Base-by-base conservation (phyloP, 2,329 filamentous ascomycete species). In the Ciborinia camelliae region DNA sequence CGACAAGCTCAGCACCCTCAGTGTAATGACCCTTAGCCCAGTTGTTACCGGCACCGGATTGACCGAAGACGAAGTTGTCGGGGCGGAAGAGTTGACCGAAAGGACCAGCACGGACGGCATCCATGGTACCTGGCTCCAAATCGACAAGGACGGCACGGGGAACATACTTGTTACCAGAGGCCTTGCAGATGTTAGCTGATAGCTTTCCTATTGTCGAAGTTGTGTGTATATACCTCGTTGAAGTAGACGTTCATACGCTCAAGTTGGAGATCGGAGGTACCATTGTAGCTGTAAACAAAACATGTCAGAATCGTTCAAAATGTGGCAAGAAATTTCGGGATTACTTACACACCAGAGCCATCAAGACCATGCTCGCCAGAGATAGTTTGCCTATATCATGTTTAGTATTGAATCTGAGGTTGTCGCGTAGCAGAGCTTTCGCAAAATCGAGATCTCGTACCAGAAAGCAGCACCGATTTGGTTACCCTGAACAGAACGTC, bases 11-110 rank as follows among this genome's bases (percentile, higher is more conserved):
- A 74, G 95, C 95, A 88, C 95, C 95, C 85, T 99, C 95, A 72
- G 95, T 99, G 88, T 99, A 99, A 81, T 99, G 95, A 84, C 95
- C 95, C 90, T 98, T 99, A 81, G 95, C 95, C 95, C 95, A 99
- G 89, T 98, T 98, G 92, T 99, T 99, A 83, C 95, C 95, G 80
- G 95, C 95, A 87, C 95, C 94, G 76, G 95, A 98, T 85, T 98
- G 95, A 76, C 95, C 95, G 81, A 98, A 98, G 78, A 98, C 92
- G 83, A 98, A 98, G 90, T 98, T 99, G 85, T 99, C 95, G 79
- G 95, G 95, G 72, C 95, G 93, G 92, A 99, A 98, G 74, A 99
- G 92, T 85, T 97, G 91, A 75, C 95, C 95, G 80, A 98, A 98
- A 73, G 95, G 95, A 81, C 95, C 94, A 75, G 94, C 91, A 80